Percentiles rank a stretch among this genome's conserved stretches.
Conservation (phyloP, 2,329 filamentous ascomycete species). For the Exophiala bonariae region DNA sequence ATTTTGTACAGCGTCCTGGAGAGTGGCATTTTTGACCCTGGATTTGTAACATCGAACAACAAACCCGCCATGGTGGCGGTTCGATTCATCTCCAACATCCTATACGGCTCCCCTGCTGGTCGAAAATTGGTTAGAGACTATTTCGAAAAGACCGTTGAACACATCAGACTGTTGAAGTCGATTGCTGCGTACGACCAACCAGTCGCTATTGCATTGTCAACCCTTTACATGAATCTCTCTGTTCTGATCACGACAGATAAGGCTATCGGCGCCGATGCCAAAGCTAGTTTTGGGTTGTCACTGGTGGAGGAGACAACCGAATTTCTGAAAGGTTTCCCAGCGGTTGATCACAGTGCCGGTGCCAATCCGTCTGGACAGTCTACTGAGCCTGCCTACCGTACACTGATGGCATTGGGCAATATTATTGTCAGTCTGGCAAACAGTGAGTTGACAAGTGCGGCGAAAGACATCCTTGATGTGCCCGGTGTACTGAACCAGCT, state of each 20-base stretch:
- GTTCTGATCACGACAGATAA: slow-evolving; percentile 63
- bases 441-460: slow-evolving; percentile 58
- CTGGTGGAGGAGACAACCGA: slow-evolving; percentile 63
- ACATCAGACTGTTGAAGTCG: slow-evolving; percentile 64
- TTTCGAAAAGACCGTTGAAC: slow-evolving; percentile 61
- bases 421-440: slow-evolving; percentile 58
- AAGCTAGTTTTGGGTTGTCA: slow-evolving; percentile 42
- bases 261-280: slow-evolving; percentile 42
- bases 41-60: slow-evolving; percentile 71
- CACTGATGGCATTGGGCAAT: slow-evolving; percentile 80
- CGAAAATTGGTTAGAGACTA: slow-evolving; percentile 61
- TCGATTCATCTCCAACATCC: slow-evolving; percentile 80
- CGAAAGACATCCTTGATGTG: slow-evolving; percentile 58
- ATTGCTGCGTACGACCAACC: slow-evolving; percentile 67
- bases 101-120: slow-evolving; percentile 68
- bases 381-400: slow-evolving; percentile 79
- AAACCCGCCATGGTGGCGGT: slow-evolving; percentile 73
- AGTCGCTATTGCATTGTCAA: slow-evolving; percentile 77
- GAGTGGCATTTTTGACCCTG: slow-evolving; percentile 57
- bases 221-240: slow-evolving; percentile 80
- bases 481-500: slow-evolving; percentile 48
- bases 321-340: slow-evolving; percentile 50
- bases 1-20: slow-evolving; percentile 62
- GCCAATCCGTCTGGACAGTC: slow-evolving; percentile 61
- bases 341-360: slow-evolving; percentile 22